phyloP scores from a whole-genome alignment of 2,329 filamentous ascomycete species.

The Emmonsiellopsis sp. region DNA sequence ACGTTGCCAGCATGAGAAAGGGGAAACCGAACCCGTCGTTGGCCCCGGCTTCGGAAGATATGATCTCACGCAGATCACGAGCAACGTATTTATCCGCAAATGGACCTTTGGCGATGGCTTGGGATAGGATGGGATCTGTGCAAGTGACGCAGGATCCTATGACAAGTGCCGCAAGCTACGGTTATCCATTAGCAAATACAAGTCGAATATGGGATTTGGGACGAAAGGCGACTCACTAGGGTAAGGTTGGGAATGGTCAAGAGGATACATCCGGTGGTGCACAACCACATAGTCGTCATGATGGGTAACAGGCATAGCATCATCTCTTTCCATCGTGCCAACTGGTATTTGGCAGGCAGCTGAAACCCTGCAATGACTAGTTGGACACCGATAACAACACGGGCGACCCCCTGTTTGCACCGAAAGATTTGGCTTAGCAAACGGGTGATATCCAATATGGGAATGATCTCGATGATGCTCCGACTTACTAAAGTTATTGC shows the following conservation, averaged over 20 bases:
- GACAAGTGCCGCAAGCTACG: constrained; percentile 44
- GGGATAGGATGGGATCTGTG: constrained; percentile 54
- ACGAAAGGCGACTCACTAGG: constrained; percentile 22
- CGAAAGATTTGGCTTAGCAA: constrained; percentile 3
- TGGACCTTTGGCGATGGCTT: constrained; percentile 53
- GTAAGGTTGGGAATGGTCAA: constrained; percentile 47
- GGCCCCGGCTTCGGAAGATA: constrained; percentile 53
- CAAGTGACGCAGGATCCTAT: constrained; percentile 54
- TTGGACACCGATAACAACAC: constrained; percentile 55
- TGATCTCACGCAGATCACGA: constrained; percentile 50
- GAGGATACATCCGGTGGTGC: constrained; percentile 48
- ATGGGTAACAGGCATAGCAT: constrained; percentile 48
- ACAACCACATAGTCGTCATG: constrained; percentile 56
- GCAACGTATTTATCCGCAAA: constrained; percentile 55
- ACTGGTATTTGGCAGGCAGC: constrained; percentile 49
- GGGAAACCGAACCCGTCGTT: constrained; percentile 57
- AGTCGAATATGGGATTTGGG: neutral
- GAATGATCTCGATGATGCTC: neutral
- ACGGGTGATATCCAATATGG: neutral
- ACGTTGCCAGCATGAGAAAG: constrained; percentile 51
- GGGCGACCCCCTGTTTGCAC: constrained; percentile 36
- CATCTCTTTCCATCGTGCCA: constrained; percentile 44
- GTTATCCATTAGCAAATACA: neutral
- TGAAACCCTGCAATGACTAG: constrained; percentile 57
- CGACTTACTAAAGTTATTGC: constrained; percentile 34